Base-by-base conservation (phyloP, 805 yeast species). In the Barnettozyma sp. region DNA sequence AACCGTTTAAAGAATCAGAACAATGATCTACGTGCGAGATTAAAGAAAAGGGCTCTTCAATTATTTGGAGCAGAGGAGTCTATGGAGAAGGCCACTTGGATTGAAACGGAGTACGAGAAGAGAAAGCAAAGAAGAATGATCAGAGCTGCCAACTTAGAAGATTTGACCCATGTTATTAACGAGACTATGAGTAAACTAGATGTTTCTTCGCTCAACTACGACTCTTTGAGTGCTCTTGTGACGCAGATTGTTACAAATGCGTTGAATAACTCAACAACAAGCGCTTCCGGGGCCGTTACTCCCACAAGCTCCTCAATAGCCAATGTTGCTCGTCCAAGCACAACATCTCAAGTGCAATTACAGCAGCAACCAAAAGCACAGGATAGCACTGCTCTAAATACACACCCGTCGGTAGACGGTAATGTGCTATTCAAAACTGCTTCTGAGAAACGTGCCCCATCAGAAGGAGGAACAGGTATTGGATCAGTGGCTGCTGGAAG, bases 1-100 rank as follows among this genome's bases (percentile, higher is more conserved):
- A 86, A 90, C 52, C 71, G 73, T 7, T 80, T 80, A 41, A 68
- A 92, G 45, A 88, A 88, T 57, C 80, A 84, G 61, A 95, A 87
- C 55, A 81, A 85, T 49, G 97, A 90, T 53, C 63, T 90, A 36
- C 68, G 94, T 35, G 75, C 83, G 0, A 66, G 97, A 37, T 78
- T 90, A 15, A 69, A 73, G 44, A 80, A 79, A 45, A 66, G 92
- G 26, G 96, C 97, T 0, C 65, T 62, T 25, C 60, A 59, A 14
- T 59, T 80, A 46, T 87, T 75, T 60, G 92, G 95, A 1, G 70
- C 65, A 8, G 65, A 59, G 1, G 76, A 74, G 6, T 59, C 79
- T 9, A 66, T 62, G 8, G 75, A 70, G 30, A 71, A 74, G 43
- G 67, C 65, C 36, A 63, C 68, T 26, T 90, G 97, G 97, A 69